Base-by-base conservation (phyloP, 2,329 filamentous ascomycete genomes). In the Aspergillus fumigatus region DNA sequence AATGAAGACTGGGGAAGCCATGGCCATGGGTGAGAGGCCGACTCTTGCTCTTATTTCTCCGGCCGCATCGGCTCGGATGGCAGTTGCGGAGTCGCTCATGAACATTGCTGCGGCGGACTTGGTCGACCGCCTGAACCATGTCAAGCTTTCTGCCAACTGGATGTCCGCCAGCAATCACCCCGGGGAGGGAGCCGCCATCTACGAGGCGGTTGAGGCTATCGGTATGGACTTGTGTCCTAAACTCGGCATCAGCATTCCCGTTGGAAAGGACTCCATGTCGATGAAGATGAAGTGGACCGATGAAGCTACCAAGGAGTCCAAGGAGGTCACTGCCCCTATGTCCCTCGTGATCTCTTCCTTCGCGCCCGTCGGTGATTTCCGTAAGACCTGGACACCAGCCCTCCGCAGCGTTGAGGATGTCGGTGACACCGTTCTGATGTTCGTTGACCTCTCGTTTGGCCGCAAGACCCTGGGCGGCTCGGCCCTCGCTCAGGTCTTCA, bases 231-330 rank as follows among this genome's bases (percentile, higher is more conserved):
- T 99, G 8, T 99, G 94, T 75, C 92, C 92, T 1, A 82, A 89
- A 65, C 82, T 97, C n/a, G 91, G 90, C 35, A 86, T 99, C 59
- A 91, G 89, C 56, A 97, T 99, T 58, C 94, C 94, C 3, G 94
- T 97, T 8, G 94, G 94, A 54, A 97, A 99, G 77, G 94, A 99
- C 73, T 97, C 93, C 0, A 96, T 95, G 75, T 97, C 92, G 2
- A 97, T 99, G 94, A 97, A 97, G 80, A 93, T 95, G 67, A 91
- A 91, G 55, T 97, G 94, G 94, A 88, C 86, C 69, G 89, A 93
- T 63, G 79, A 80, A 59, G 78, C 82, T 55, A 84, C 80, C 29
- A 83, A 84, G 19, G 82, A 89, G 59, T 77, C 82, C 14, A 94
- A 89, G 77, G 92, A 92, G 63, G 93, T 97, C 51, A 97, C 91